Evolutionary conservation across 495 filamentous ascomycete genomes (phyloP).

Genomic region (Usnea hakonensis): DNA sequence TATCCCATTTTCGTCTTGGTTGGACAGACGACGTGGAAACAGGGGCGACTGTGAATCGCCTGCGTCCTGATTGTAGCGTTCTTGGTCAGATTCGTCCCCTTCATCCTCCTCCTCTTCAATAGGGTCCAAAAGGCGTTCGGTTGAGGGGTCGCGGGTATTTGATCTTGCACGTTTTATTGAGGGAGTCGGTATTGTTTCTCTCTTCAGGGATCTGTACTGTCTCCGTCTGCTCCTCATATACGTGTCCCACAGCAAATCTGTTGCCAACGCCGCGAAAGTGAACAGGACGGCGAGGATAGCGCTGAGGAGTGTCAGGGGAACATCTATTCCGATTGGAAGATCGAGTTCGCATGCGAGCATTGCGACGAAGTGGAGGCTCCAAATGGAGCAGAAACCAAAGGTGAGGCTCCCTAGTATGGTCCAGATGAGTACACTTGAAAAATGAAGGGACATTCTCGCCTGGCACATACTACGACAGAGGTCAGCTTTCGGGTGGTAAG

Average conservation of each 20-base stretch:
- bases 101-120: conserved; percentile 4
- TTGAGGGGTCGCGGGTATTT: neutral
- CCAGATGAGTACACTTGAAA: conserved; percentile 24
- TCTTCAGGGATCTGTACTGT: conserved; percentile 4
- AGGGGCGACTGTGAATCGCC: neutral
- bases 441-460: conserved; percentile 20
- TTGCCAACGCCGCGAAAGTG: conserved; percentile 24
- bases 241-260: conserved; percentile 23
- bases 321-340: conserved; percentile 24
- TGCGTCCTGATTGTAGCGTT: neutral
- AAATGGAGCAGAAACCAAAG: conserved; percentile 29
- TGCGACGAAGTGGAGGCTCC: conserved; percentile 27
- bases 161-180: neutral
- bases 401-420: conserved; percentile 24
- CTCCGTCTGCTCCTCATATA: conserved; percentile 12
- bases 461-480: conserved; percentile 22
- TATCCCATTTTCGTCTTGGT: neutral
- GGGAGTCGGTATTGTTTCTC: neutral
- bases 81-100: neutral
- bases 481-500: neutral
- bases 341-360: conserved; percentile 29
- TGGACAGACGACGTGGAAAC: neutral
- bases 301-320: conserved; percentile 22
- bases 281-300: conserved; percentile 24
- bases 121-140: neutral